These are phyloP conservation scores for Kwoniella shandongensis DNA, from an alignment of 768 basidiomycete species.

Conservation along the genomic window DNA sequence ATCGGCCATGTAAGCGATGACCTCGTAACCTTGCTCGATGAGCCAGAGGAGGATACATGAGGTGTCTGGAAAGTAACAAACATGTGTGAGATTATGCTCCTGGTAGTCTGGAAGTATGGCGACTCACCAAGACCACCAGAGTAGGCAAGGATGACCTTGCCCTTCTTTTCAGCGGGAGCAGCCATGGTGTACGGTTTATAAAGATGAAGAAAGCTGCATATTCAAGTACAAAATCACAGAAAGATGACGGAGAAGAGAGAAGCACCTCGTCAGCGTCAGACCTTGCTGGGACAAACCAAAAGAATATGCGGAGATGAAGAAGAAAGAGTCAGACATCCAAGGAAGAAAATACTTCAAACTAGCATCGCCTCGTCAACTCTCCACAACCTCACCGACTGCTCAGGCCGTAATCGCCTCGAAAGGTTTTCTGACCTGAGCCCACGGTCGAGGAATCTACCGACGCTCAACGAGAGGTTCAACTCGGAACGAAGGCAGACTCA, in stretches of 20 bases:
- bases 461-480: constrained; percentile 47
- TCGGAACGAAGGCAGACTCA: constrained; percentile 33
- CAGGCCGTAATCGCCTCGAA: constrained; percentile 20
- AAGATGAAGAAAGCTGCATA: constrained; percentile 12
- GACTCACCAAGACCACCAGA: constrained; percentile 92
- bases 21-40: constrained; percentile 96
- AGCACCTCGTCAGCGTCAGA: constrained; percentile 12
- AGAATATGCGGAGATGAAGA: constrained; percentile 8
- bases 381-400: constrained; percentile 31
- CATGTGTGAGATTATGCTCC: too few relatives aligned
- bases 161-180: constrained; percentile 55
- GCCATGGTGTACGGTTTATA: constrained; percentile 29
- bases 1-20: constrained; percentile 76
- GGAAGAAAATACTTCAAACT: constrained; percentile 54
- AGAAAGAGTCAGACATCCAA: constrained; percentile 53
- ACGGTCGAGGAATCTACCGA: constrained; percentile 31
- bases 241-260: neutral
- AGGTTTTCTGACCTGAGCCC: constrained; percentile 21
- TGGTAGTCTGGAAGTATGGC: neutral
- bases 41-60: constrained; percentile 99
- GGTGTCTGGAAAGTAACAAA: constrained; percentile 65
- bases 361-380: constrained; percentile 42
- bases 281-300: neutral
- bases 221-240: constrained; percentile 14
- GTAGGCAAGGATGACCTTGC: constrained; percentile 94